These are phyloP conservation scores for Thielaviopsis euricoi DNA, from an alignment of 2,329 filamentous ascomycete species.

Conservation along the genomic window DNA sequence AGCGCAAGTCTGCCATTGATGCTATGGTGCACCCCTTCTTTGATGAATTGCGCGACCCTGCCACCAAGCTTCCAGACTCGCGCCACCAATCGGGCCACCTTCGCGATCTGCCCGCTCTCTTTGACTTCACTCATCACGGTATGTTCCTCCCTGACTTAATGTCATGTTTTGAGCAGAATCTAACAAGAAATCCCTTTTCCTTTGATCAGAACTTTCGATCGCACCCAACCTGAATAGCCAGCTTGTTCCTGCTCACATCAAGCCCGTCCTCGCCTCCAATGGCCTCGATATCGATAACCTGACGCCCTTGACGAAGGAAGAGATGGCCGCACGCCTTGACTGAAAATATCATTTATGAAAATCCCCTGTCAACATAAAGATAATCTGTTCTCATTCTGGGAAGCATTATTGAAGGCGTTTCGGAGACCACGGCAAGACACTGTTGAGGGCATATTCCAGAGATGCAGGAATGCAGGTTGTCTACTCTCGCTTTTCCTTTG, in stretches of 20 bases:
- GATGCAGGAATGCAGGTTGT: background rate
- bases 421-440: background rate
- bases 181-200: conserved; percentile 15
- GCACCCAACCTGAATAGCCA: conserved; percentile 71
- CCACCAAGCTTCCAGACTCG: conserved; percentile 81
- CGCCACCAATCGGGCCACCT: conserved; percentile 67
- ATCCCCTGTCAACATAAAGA: background rate
- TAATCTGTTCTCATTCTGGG: background rate
- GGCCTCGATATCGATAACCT: conserved; percentile 91
- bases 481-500: background rate
- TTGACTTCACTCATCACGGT: conserved; percentile 92
- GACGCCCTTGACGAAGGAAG: conserved; percentile 75
- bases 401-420: background rate
- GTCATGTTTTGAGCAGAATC: background rate
- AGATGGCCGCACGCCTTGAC: conserved; percentile 96
- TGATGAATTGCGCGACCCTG: conserved; percentile 86
- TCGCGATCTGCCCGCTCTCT: conserved; percentile 72
- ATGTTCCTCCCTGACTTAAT: conserved; percentile 22
- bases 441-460: background rate
- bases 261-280: conserved; percentile 52
- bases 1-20: conserved; percentile 81
- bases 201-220: conserved; percentile 73
- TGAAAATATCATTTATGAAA: conserved; percentile 31
- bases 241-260: conserved; percentile 72
- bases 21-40: conserved; percentile 99